Evolutionary conservation across 805 yeast genomes (phyloP).

Genomic region (Ogataea sp.): DNA sequence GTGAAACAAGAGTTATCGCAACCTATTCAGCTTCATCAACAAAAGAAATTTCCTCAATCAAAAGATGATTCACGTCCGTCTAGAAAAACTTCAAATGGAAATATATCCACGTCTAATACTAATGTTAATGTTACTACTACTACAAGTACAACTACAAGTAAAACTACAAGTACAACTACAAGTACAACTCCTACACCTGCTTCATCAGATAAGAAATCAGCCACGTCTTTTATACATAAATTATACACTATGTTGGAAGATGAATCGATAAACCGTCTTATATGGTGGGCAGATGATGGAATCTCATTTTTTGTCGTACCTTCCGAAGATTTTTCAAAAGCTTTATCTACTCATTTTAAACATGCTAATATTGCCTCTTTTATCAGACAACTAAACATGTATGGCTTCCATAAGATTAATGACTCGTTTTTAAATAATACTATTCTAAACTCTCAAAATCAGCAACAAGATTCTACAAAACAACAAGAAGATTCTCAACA

Average conservation of each 20-base stretch:
- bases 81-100: too few species aligned
- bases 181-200: not conserved
- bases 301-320: conserved; percentile 71
- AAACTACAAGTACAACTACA: not conserved
- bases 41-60: too few species aligned
- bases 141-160: not conserved
- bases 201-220: conserved; percentile 7
- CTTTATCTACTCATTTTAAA: conserved; percentile 58
- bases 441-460: conserved; percentile 1
- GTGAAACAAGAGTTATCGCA: too few species aligned
- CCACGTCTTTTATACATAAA: conserved; percentile 68
- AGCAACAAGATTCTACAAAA: not conserved
- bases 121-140: not conserved
- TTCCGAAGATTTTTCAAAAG: conserved; percentile 79
- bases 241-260: conserved; percentile 89
- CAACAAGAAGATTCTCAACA: not conserved
- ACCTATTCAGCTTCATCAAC: too few species aligned
- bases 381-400: conserved; percentile 74
- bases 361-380: conserved; percentile 77
- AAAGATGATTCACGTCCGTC: too few species aligned
- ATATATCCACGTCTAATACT: not conserved
- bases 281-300: conserved; percentile 76
- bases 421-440: conserved; percentile 31
- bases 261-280: conserved; percentile 56
- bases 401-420: conserved; percentile 71